phyloP scores from a whole-genome alignment of 139 green algal genomes.

The Ettlia oleoabundans region DNA sequence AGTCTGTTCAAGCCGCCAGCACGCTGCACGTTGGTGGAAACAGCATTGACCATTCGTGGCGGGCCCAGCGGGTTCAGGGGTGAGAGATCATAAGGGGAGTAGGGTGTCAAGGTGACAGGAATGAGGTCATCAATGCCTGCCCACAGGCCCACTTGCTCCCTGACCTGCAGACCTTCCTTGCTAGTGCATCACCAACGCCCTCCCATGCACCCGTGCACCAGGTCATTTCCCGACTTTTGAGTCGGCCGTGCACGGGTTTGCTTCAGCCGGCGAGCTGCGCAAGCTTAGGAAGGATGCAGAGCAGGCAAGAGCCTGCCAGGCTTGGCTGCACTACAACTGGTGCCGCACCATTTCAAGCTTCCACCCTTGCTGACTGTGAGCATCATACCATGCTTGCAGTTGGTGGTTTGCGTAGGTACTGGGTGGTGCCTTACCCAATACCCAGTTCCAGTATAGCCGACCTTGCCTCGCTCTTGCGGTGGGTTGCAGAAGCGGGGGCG shows the following conservation, averaged over 20 bases:
- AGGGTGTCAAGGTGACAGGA: no score
- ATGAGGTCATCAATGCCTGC: no score
- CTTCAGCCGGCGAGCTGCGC: constrained; percentile 40
- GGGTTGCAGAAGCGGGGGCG: constrained; percentile 1
- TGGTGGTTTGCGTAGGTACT: no score
- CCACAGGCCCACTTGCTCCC: no score
- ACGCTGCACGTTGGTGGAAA: constrained; percentile 49
- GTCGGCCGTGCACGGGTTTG: constrained; percentile 65
- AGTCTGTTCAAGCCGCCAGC: constrained; percentile 40
- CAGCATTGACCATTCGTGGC: constrained; percentile 32
- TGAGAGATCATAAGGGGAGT: background rate
- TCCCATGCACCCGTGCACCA: background rate
- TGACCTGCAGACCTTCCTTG: no score
- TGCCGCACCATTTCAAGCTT: background rate
- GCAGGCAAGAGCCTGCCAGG: no score
- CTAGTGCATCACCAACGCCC: no score
- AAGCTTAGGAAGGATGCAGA: constrained; percentile 38
- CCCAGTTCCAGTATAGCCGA: no score
- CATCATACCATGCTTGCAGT: no score
- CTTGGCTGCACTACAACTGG: no score
- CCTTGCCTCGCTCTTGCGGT: background rate
- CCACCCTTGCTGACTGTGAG: no score
- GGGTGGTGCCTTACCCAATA: no score
- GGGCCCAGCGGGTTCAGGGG: constrained; percentile 26
- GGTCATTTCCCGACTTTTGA: constrained; percentile 58